Percentiles rank a stretch among this genome's conserved stretches.
phyloP scores from a whole-genome alignment of 768 basidiomycete species.

The Collybiopsis luxurians region DNA sequence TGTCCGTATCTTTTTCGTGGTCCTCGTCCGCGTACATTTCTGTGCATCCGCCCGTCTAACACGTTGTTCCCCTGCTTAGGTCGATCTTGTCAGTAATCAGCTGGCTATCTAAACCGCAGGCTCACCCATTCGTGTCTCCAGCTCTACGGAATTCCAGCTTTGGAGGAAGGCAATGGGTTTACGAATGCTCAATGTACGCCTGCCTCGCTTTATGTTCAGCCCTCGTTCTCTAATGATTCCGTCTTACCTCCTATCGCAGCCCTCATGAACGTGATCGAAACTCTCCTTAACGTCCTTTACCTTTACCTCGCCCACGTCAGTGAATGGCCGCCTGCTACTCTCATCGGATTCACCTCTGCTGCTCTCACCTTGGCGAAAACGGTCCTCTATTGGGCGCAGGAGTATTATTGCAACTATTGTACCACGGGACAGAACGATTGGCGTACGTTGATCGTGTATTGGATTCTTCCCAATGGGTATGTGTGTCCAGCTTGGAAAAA shows the following conservation, averaged over 20 bases:
- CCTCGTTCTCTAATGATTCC: not conserved
- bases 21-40: too few species aligned
- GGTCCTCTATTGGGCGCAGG: constrained; percentile 65
- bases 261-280: constrained; percentile 77
- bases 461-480: constrained; percentile 58
- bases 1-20: too few species aligned
- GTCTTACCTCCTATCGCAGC: constrained; percentile 48
- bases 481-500: too few species aligned
- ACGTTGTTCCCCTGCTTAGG: constrained; percentile 12
- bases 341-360: constrained; percentile 70
- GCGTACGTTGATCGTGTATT: constrained; percentile 49
- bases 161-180: constrained; percentile 71
- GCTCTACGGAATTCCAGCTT: constrained; percentile 72
- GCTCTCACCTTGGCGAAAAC: constrained; percentile 79
- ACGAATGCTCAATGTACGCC: constrained; percentile 79
- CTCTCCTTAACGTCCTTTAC: constrained; percentile 68
- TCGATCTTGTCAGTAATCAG: constrained; percentile 30
- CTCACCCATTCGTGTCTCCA: constrained; percentile 19
- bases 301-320: constrained; percentile 70
- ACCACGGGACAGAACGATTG: constrained; percentile 58
- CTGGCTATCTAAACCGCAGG: not conserved
- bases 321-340: constrained; percentile 58
- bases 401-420: constrained; percentile 70
- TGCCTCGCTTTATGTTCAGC: not conserved
- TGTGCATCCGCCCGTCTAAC: constrained; percentile 22